Base-by-base conservation (phyloP, 2,329 filamentous ascomycete species). In the Alternaria sp. region DNA sequence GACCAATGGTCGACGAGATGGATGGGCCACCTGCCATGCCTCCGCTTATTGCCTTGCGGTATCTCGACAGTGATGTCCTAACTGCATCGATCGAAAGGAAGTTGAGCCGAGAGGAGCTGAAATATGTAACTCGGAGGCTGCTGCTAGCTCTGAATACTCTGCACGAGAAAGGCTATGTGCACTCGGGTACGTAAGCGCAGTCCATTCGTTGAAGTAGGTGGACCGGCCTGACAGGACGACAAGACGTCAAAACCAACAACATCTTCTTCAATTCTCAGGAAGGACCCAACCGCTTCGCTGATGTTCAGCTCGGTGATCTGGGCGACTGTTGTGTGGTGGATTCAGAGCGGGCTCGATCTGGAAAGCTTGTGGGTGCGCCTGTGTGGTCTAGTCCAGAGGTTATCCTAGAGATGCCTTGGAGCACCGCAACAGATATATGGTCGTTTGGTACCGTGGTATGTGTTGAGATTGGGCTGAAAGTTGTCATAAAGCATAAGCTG, bases 301-400 rank as follows among this genome's bases (percentile, higher is more conserved):
- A 80, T 54, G 75, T 80, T 43, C 70, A 78, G 67, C 68, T 80
- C 10, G 74, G 70, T 28, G 77, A 80, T 67, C 69, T 74, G 32
- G 78, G 77, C 61, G 72, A 75, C 65, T 70, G 69, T 56, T 69
- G 66, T 59, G 66, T 64, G 13, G 57, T 66, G 44, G 64, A 74
- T 44, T 73, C 66, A 9, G 54, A 57, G 25, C 68, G 52, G 65
- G 69, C 70, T n/a, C 68, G 62, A 50, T 69, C 74, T 43, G 66
- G 69, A n/a, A 69, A 72, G 13, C 2, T 63, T 50, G 78, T 81
- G 10, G 80, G 79, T 60, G 71, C 79, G 32, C 66, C 76, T 23
- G 77, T 81, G 36, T 82, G 76, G 65, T 65, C 78, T 60, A 82
- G 79, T 56, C 79, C 79, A 58, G 77, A 82, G 68, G 71, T 76